These are phyloP conservation scores for Colletotrichum zoysiae DNA, from an alignment of 2,329 filamentous ascomycete genomes.

Conservation along the genomic window DNA sequence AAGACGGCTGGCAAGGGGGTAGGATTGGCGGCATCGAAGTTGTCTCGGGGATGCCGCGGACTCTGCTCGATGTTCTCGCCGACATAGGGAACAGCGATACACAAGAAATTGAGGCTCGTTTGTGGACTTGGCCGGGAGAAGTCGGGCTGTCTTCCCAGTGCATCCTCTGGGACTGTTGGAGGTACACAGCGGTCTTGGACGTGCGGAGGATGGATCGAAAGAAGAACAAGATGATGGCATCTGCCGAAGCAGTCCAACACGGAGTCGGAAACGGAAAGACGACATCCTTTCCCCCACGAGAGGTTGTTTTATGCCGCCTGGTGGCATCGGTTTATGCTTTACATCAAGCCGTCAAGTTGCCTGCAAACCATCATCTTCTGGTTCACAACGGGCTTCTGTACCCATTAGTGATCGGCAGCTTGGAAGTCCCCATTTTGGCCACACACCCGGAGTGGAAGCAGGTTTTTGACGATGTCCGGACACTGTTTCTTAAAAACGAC, in stretches of 20 bases:
- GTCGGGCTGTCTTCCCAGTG: slow-evolving; percentile 46
- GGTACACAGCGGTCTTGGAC: slow-evolving; percentile 45
- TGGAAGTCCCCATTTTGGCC: slow-evolving; percentile 45
- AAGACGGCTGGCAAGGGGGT: slow-evolving; percentile 35
- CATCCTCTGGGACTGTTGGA: slow-evolving; percentile 49
- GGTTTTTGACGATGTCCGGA: slow-evolving; percentile 23
- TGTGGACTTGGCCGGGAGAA: slow-evolving; percentile 46
- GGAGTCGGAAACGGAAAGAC: not conserved
- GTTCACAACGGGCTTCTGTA: slow-evolving; percentile 47
- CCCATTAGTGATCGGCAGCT: slow-evolving; percentile 45
- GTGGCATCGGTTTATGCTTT: slow-evolving; percentile 46
- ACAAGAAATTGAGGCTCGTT: slow-evolving; percentile 39
- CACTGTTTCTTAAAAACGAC: slow-evolving; percentile 24
- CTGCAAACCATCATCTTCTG: slow-evolving; percentile 42
- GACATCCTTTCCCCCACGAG: slow-evolving; percentile 25
- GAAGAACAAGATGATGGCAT: not conserved
- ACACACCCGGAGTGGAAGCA: slow-evolving; percentile 42
- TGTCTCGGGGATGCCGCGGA: slow-evolving; percentile 47
- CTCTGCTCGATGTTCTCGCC: slow-evolving; percentile 46
- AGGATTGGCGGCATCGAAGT: slow-evolving; percentile 46
- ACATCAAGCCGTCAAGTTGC: slow-evolving; percentile 36
- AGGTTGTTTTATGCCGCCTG: slow-evolving; percentile 45
- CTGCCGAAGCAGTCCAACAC: not conserved
- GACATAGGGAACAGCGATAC: slow-evolving; percentile 34
- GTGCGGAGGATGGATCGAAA: slow-evolving; percentile 37